Evolutionary conservation across 495 filamentous ascomycete species (phyloP).

Genomic region (Podospora bellae-mahoneyi): DNA sequence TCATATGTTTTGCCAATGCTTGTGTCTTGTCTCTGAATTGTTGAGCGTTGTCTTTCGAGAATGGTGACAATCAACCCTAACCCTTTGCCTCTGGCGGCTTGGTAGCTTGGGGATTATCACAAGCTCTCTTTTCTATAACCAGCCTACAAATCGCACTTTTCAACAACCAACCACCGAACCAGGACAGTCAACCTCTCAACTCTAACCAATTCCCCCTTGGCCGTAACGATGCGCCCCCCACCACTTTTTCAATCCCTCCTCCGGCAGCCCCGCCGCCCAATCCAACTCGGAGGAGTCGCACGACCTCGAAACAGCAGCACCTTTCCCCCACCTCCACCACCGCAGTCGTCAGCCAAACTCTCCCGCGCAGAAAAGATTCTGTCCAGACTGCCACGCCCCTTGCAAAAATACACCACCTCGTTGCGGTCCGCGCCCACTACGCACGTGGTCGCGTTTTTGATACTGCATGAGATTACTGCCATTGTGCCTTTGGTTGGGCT

Average conservation of each 20-base stretch:
- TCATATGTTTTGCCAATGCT: background rate
- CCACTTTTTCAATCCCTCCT: background rate
- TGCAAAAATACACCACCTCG: constrained; percentile 63
- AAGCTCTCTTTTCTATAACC: background rate
- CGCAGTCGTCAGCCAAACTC: background rate
- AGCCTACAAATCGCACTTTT: background rate
- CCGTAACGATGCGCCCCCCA: background rate
- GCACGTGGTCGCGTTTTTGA: constrained; percentile 79
- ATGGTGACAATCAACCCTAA: background rate
- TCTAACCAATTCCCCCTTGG: background rate
- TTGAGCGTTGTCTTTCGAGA: background rate
- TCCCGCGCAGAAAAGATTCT: constrained; percentile 55
- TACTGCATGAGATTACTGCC: constrained; percentile 90
- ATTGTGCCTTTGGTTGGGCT: constrained; percentile 74
- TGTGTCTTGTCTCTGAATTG: background rate
- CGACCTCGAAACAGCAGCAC: background rate
- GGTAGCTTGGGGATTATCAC: background rate
- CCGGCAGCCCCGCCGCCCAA: too few relatives aligned
- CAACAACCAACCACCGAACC: background rate
- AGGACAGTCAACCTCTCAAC: background rate
- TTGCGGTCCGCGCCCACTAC: constrained; percentile 73
- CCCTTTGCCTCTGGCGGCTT: background rate
- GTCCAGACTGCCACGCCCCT: constrained; percentile 51
- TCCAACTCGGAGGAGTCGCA: background rate
- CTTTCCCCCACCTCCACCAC: background rate